Percentiles rank a stretch among this genome's conserved stretches.
Conservation (phyloP, 306 rosid genomes). For the Cucumis melo region DNA sequence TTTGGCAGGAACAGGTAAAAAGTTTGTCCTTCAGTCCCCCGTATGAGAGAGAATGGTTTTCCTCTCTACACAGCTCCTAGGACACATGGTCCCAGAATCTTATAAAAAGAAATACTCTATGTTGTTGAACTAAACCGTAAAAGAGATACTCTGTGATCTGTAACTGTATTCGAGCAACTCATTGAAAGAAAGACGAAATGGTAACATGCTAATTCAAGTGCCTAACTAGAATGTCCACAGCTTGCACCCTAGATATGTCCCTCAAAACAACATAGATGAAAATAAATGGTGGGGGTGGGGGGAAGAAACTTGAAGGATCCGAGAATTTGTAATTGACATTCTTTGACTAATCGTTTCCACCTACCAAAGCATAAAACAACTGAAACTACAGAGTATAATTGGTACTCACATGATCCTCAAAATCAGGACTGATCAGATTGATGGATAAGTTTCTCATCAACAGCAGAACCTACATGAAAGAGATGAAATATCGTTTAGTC, state of each 20-base stretch:
- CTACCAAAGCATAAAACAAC: neutral
- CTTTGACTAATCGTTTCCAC: neutral
- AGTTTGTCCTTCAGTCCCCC: neutral
- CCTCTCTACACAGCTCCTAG: neutral
- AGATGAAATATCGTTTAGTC: slow-evolving; percentile 1
- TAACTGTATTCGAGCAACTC: neutral
- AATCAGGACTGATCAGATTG: slow-evolving; percentile 77
- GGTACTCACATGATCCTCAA: slow-evolving; percentile 82
- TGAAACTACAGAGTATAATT: neutral
- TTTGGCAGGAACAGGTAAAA: neutral
- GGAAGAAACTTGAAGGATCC: too few species aligned
- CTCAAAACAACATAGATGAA: neutral
- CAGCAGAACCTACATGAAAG: slow-evolving; percentile 52
- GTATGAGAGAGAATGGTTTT: neutral
- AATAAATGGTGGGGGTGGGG: neutral
- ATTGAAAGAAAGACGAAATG: neutral
- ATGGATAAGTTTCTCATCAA: slow-evolving; percentile 90
- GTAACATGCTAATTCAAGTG: neutral
- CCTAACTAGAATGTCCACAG: neutral
- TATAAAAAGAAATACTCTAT: neutral
- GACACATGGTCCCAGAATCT: neutral
- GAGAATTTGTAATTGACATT: neutral
- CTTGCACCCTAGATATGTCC: neutral
- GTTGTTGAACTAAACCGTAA: neutral
- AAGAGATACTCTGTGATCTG: neutral